Evolutionary conservation across 108 stramenopile genomes (phyloP).

Genomic region (Pseudonitzschia pungens): DNA sequence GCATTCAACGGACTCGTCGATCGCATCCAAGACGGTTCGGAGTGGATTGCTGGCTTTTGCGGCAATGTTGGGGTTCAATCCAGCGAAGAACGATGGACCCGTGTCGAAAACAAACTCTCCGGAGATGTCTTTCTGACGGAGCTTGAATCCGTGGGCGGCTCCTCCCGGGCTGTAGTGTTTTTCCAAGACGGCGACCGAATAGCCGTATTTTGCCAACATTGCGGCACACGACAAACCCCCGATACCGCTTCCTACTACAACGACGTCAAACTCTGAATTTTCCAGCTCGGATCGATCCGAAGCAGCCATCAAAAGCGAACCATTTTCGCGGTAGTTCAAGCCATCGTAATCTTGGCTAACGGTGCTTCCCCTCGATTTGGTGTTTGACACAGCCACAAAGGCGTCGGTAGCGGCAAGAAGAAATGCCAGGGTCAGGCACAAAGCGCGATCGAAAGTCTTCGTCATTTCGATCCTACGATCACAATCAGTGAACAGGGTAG

Average conservation of each 20-base stretch:
- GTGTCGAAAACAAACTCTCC: conserved; percentile 84
- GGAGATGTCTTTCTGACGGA: conserved; percentile 21
- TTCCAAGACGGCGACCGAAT: conserved; percentile 76
- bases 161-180: conserved; percentile 82
- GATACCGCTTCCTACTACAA: conserved; percentile 79
- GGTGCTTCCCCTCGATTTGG: not conserved
- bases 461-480: not conserved
- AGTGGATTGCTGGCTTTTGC: conserved; percentile 67
- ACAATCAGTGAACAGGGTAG: no score
- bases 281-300: not conserved
- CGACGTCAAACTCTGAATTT: conserved; percentile 51
- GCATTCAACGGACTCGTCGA: conserved; percentile 65
- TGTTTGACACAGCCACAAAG: not conserved
- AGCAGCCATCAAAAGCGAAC: not conserved
- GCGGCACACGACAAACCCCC: conserved; percentile 86
- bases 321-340: not conserved
- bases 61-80: conserved; percentile 59
- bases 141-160: conserved; percentile 75
- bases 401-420: not conserved
- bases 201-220: conserved; percentile 72
- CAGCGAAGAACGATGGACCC: conserved; percentile 88
- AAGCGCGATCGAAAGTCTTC: not conserved
- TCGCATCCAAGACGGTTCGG: conserved; percentile 59
- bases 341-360: not conserved
- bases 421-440: not conserved